Evolutionary conservation across 352 stramenopile genomes (phyloP).

Genomic region (Phytophthora ramorum): DNA sequence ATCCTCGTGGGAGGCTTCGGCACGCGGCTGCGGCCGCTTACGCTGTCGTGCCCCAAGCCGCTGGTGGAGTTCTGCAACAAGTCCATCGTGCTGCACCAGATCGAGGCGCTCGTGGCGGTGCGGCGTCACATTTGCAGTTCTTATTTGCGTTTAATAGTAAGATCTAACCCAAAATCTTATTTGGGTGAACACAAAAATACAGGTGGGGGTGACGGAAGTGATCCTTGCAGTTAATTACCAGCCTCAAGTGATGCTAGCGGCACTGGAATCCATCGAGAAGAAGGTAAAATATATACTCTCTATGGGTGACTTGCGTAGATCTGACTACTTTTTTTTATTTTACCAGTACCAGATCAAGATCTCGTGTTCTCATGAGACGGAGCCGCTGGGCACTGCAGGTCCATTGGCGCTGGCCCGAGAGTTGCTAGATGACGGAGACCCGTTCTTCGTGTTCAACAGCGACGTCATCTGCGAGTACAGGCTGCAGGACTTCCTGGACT

Average conservation of each 20-base stretch:
- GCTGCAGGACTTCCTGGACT: constrained; percentile 79
- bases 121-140: not conserved
- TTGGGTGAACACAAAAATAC: not conserved
- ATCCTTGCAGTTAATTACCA: constrained; percentile 92
- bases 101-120: constrained; percentile 86
- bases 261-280: constrained; percentile 81
- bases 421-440: constrained; percentile 83
- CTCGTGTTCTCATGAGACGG: constrained; percentile 88
- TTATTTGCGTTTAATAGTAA: not conserved
- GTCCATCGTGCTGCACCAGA: constrained; percentile 90
- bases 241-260: constrained; percentile 88
- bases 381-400: constrained; percentile 84
- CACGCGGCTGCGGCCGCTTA: constrained; percentile 89
- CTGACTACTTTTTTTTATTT: constrained; percentile 2
- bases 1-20: constrained; percentile 92
- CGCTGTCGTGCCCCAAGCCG: constrained; percentile 90
- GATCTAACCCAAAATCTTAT: not conserved
- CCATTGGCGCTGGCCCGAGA: constrained; percentile 84
- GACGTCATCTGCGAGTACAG: constrained; percentile 91
- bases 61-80: constrained; percentile 94
- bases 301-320: too few species aligned
- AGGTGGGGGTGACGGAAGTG: constrained; percentile 91
- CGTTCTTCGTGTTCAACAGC: constrained; percentile 93
- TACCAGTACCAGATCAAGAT: constrained; percentile 90
- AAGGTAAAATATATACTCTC: constrained; percentile 42